Evolutionary conservation across 176 grass and related monocot genomes (phyloP).

Genomic region (Eragrostis nindensis): DNA sequence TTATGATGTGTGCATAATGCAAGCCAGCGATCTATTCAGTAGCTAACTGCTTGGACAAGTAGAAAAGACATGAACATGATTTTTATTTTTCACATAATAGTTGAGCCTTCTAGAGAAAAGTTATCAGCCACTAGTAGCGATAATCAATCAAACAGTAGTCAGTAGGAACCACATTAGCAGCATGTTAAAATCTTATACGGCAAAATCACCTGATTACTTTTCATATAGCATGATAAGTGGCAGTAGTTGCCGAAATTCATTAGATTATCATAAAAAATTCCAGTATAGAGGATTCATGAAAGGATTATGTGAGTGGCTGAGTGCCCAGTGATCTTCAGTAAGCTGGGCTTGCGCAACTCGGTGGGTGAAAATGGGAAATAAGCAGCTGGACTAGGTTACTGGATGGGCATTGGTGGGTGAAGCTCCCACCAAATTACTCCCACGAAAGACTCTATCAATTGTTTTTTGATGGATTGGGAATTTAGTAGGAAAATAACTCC

Average conservation of each 20-base stretch:
- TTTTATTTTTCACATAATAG: not conserved
- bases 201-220: conserved; percentile 1
- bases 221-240: not conserved
- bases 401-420: not conserved
- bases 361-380: conserved; percentile 3
- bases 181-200: not conserved
- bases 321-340: not conserved
- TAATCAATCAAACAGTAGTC: conserved; percentile 7
- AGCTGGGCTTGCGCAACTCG: not conserved
- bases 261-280: not conserved
- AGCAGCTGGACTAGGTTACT: not conserved
- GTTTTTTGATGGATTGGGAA: not conserved
- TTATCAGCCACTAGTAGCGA: not conserved
- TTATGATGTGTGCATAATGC: not conserved
- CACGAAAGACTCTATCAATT: not conserved
- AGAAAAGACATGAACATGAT: not conserved
- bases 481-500: not conserved
- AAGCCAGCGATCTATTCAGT: not conserved
- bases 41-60: conserved; percentile 4
- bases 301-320: not conserved
- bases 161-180: not conserved
- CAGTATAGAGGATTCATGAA: not conserved
- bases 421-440: conserved; percentile 9
- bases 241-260: conserved; percentile 5
- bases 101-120: not conserved